Evolutionary conservation across 352 stramenopile species (phyloP), one percentile per base, ranked within the genome.

Genomic region (Globisporangium uncinulatum): DNA sequence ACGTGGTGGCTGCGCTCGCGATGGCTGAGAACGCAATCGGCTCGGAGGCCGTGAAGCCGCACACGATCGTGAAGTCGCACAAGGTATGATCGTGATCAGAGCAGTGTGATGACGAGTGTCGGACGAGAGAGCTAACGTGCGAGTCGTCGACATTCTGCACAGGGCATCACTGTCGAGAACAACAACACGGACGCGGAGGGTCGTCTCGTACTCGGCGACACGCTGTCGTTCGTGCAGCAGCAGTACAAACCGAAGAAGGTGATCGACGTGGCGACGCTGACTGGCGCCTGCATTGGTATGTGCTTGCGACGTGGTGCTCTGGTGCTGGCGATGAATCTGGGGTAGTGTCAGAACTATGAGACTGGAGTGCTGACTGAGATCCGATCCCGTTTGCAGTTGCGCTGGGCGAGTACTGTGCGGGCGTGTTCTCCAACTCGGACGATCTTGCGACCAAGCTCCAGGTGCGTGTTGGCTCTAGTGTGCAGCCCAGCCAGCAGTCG

Each of bases 221-320:
- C 89, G 47, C 76, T 97, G 55, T 91, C 89, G 54, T 95, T 92
- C 63, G 71, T 96, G 56, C 77, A 96, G 70, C 78, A 94, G 65
- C 64, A 89, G 59, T 92, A 92, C 76, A 87, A 86, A 45, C 85
- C 90, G 8, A 85, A 97, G 65, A 92, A 86, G n/a, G 67, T 98
- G 52, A 90, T 98, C 54, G 92, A 98, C 59, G 86, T 97, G 19
- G 93, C 92, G 34, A 98, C 95, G 42, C 77, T 98, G 29, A 98
- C 92, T 21, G 89, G 88, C 37, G 89, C 89, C 15, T 96, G 89
- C 58, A 86, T 96, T 48, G 74, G 78, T 86, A 72, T 41, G 65
- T 47, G 6, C 21, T 9, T 43, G 6, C 4, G 43, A 31, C 43
- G 9, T 7, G 4, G 6, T 24, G 17, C 17, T 48, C 7, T 15